These are phyloP conservation scores for Mycena sp. DNA, from an alignment of 1,284 basidiomycete genomes.

Conservation along the genomic window DNA sequence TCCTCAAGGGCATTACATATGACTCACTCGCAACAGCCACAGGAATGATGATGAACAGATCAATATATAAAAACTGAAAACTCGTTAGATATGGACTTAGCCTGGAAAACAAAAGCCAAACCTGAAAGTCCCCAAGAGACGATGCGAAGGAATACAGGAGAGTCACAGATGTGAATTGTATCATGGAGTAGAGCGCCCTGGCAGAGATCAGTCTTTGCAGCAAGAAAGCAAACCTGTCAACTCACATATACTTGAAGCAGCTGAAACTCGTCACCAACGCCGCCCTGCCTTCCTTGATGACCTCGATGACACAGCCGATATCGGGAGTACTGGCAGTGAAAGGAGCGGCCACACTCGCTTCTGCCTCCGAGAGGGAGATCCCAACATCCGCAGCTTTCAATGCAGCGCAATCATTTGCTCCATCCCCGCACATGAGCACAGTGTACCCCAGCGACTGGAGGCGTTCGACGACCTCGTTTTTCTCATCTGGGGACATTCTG, in stretches of 20 bases:
- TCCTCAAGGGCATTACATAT: background rate
- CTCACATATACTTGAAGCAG: constrained; percentile 99
- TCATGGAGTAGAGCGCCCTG: constrained; percentile 91
- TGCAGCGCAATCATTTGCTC: constrained; percentile 98
- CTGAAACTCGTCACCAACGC: constrained; percentile 98
- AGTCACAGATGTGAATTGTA: constrained; percentile 91
- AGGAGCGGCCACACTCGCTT: constrained; percentile 98
- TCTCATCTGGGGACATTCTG: constrained; percentile 99
- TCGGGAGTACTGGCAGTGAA: constrained; percentile 96
- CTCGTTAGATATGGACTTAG: background rate
- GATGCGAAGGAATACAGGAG: constrained; percentile 96
- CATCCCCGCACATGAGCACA: constrained; percentile 98
- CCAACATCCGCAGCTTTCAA: constrained; percentile 99
- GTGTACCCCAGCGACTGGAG: constrained; percentile 95
- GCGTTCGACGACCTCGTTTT: constrained; percentile 97
- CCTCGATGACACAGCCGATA: constrained; percentile 95
- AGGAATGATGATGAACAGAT: constrained; percentile 97
- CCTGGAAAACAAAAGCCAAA: too few relatives aligned
- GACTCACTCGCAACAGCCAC: constrained; percentile 92
- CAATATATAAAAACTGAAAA: constrained; percentile 92
- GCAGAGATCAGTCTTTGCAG: constrained; percentile 14
- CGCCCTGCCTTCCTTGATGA: constrained; percentile 95
- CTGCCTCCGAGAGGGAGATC: constrained; percentile 96
- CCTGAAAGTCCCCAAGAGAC: constrained; percentile 96
- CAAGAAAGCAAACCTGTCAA: constrained; percentile 22